These are phyloP conservation scores for Arthrocladium fulminans DNA, from an alignment of 2,329 filamentous ascomycete species.

Conservation along the genomic window DNA sequence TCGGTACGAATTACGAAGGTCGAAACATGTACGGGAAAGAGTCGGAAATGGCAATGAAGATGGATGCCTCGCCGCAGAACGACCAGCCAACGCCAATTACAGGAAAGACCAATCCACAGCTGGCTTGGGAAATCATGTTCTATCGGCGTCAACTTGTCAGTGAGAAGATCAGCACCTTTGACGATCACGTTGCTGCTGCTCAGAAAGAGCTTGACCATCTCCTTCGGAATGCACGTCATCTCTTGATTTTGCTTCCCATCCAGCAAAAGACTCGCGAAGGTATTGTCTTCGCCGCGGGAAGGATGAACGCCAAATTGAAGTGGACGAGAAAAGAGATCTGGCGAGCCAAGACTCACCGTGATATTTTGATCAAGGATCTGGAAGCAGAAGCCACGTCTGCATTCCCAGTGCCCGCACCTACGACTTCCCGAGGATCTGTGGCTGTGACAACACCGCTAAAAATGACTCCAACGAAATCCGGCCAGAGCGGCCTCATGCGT, in stretches of 20 bases:
- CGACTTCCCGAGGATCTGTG: slow-evolving; percentile 5
- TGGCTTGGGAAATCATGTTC: slow-evolving; percentile 75
- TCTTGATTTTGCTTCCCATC: slow-evolving; percentile 81
- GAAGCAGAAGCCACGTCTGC: slow-evolving; percentile 55
- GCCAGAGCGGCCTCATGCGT: slow-evolving; percentile 11
- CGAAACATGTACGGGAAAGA: slow-evolving; percentile 63
- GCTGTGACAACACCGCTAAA: slow-evolving; percentile 17
- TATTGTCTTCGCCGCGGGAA: slow-evolving; percentile 72
- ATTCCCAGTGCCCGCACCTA: slow-evolving; percentile 19
- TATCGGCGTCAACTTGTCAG: slow-evolving; percentile 76
- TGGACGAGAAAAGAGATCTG: slow-evolving; percentile 94
- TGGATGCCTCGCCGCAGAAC: slow-evolving; percentile 48
- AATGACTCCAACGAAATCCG: slow-evolving; percentile 16
- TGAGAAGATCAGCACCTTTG: slow-evolving; percentile 72
- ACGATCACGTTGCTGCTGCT: slow-evolving; percentile 63
- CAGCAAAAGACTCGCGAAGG: slow-evolving; percentile 83
- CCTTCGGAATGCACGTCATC: slow-evolving; percentile 78
- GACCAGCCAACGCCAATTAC: slow-evolving; percentile 11
- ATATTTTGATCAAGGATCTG: slow-evolving; percentile 76
- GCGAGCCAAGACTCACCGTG: slow-evolving; percentile 80
- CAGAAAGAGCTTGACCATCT: slow-evolving; percentile 75
- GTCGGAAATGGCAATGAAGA: slow-evolving; percentile 44
- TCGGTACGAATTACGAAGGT: slow-evolving; percentile 76
- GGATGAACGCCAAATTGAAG: slow-evolving; percentile 78
- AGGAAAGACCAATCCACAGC: slow-evolving; percentile 66